phyloP scores from a whole-genome alignment of 1,284 basidiomycete genomes.

The Prillingera fragicola region DNA sequence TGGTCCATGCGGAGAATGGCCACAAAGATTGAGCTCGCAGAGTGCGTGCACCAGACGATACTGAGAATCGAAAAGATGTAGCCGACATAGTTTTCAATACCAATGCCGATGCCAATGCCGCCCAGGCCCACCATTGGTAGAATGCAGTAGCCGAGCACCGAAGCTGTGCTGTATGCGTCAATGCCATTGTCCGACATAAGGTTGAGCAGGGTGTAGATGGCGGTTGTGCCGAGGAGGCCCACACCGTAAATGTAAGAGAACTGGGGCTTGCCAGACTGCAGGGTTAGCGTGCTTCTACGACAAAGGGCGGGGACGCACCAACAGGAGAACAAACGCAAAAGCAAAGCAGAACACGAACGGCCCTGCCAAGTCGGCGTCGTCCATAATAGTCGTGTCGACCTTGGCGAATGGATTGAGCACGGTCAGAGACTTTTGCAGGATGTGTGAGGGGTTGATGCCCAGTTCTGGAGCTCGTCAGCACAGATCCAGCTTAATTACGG shows the following conservation, averaged over 20 bases:
- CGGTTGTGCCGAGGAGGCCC: constrained; percentile 85
- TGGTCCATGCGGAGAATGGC: constrained; percentile 88
- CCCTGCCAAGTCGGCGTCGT: constrained; percentile 96
- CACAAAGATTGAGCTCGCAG: constrained; percentile 89
- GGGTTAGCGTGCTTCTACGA: background rate
- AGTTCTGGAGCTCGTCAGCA: constrained; percentile 63
- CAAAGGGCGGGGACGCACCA: constrained; percentile 58
- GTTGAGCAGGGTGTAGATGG: constrained; percentile 92
- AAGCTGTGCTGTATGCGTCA: constrained; percentile 91
- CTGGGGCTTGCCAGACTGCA: constrained; percentile 92
- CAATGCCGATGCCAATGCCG: constrained; percentile 77
- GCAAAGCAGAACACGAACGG: constrained; percentile 89
- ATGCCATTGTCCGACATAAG: constrained; percentile 95
- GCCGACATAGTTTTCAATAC: constrained; percentile 76
- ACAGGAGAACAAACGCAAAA: constrained; percentile 82
- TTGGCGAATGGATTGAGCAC: constrained; percentile 86
- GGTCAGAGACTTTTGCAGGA: constrained; percentile 86
- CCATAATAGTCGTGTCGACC: constrained; percentile 95
- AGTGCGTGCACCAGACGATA: constrained; percentile 91
- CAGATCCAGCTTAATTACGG: background rate
- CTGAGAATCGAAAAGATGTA: constrained; percentile 73
- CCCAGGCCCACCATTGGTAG: constrained; percentile 96
- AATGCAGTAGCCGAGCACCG: constrained; percentile 94
- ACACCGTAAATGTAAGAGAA: constrained; percentile 99
- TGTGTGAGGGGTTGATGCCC: constrained; percentile 95